Evolutionary conservation across 352 stramenopile species (phyloP), one percentile per base, ranked within the genome.

Genomic region (Pythium pyrilobum): DNA sequence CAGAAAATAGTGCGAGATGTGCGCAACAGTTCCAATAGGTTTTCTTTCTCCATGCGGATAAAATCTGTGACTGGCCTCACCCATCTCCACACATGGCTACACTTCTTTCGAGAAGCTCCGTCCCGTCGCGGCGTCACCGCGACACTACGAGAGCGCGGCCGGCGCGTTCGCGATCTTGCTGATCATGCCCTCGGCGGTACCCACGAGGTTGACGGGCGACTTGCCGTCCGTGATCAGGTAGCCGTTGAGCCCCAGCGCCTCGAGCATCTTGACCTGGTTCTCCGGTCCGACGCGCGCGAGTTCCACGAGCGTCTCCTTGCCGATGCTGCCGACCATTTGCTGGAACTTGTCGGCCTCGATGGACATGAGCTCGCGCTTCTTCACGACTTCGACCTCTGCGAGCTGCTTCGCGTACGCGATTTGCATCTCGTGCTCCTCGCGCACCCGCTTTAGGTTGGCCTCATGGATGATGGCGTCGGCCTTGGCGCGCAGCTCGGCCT

Each of bases 141-240:
- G 15, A 37, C 32, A 37, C 15, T 9, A 15, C 32, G 9, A 37
- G 9, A 37, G 32, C 32, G 9, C 9, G 15, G 62, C 24, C 23
- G 66, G 58, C 15, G 57, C 67, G 29, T 75, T 72, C 20, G 80
- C 70, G 64, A 89, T 89, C 40, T 77, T 77, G 49, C 73, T 81
- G 51, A 89, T 88, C 60, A 89, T 73, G 11, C 76, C 74, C 44
- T 89, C 77, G 12, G 79, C 81, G 4, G 81, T 88, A 55, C 72
- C 78, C 43, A 92, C 52, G 44, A 89, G 62, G 54, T 92, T 89
- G 45, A 92, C 75, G 20, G 81, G 81, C 18, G 72, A 87, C 67
- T 89, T 92, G 54, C 81, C 81, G 56, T 92, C 81, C 27, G 81
- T 92, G 62, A 92, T 88, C 46, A 92, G 67, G 60, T 89, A 89